These are phyloP conservation scores for Venturia aucupariae DNA, from an alignment of 2,329 filamentous ascomycete species.

Conservation along the genomic window DNA sequence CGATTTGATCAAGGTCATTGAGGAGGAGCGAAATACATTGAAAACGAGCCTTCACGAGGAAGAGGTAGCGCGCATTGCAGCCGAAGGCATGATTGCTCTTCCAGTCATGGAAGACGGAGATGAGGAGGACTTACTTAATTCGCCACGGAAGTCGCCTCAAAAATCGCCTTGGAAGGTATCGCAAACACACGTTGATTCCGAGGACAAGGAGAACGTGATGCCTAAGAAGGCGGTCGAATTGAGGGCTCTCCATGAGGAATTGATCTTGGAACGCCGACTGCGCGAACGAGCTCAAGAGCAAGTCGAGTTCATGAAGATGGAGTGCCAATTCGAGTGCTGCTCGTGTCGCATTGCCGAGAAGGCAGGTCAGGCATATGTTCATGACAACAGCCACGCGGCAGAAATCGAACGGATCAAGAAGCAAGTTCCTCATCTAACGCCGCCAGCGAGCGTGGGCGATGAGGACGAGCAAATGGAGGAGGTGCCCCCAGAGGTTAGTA, in stretches of 20 bases:
- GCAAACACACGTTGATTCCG: conserved; percentile 38
- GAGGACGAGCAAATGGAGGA: conserved; percentile 27
- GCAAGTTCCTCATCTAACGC: conserved; percentile 45
- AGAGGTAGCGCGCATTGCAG: conserved; percentile 62
- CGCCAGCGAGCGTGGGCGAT: conserved; percentile 54
- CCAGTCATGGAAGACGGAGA: conserved; percentile 41
- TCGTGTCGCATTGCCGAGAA: conserved; percentile 41
- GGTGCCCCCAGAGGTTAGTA: not conserved
- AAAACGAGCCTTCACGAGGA: conserved; percentile 65
- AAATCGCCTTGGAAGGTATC: conserved; percentile 38
- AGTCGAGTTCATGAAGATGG: conserved; percentile 66
- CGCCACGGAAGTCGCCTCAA: conserved; percentile 46
- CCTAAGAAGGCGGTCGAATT: conserved; percentile 31
- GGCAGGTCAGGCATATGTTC: conserved; percentile 30
- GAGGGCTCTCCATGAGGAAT: conserved; percentile 41
- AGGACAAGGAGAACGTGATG: conserved; percentile 39
- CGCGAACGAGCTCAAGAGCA: conserved; percentile 62
- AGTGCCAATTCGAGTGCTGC: conserved; percentile 62
- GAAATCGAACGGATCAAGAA: conserved; percentile 32
- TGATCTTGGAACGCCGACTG: conserved; percentile 45
- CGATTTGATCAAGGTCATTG: conserved; percentile 54
- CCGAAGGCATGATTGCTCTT: conserved; percentile 60
- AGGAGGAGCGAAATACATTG: conserved; percentile 66
- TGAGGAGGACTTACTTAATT: conserved; percentile 53
- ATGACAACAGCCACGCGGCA: conserved; percentile 27